Evolutionary conservation across 352 stramenopile genomes (phyloP), one percentile per base, ranked within the genome.

Genomic region (Halophytophthora polymorphica): DNA sequence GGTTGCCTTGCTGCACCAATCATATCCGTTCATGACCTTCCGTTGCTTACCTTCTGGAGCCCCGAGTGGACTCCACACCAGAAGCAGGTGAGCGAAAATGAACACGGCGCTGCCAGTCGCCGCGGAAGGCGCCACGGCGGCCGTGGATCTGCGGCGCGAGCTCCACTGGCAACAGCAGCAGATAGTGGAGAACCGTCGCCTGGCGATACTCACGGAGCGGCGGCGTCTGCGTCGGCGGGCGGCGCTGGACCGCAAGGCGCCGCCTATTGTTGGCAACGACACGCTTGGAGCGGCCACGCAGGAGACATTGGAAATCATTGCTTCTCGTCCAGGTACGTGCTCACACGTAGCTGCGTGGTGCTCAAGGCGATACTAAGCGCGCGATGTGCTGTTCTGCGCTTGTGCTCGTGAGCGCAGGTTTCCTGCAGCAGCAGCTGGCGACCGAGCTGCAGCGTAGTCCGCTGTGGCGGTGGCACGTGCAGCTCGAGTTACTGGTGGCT

Each of bases 401-500:
- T 18, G 2, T 53, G 15, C 2, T 35, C 48, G 29, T 47, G 1
- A 31, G 12, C 25, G 7, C 35, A 91, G 77, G 73, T 14, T 89
- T 81, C 19, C 14, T 86, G 10, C 43, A 14, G 0, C 50, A 75
- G 23, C 70, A 88, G 37, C 56, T 85, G 12, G 29, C 43, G 4
- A 14, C 39, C 0, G 3, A 33, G 3, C 14, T 17, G 10, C 22
- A 82, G 31, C 25, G 25, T 4, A 76, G 60, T 13, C 58, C 51
- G 21, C 57, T 90, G 4, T 44, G 67, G 25, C 60, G 69, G 21
- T 83, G 68, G 72, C 53, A 64, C 46, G 31, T 68, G 28, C 38
- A 85, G 51, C 56, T 89, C 10, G 53, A 81, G 43, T 31, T 84
- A 10, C 17, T 79, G 25, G 45, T 47, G 6, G 50, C 45, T n/a